Evolutionary conservation across 768 basidiomycete genomes (phyloP).

Genomic region (Porphyrellus cyaneotinctus): DNA sequence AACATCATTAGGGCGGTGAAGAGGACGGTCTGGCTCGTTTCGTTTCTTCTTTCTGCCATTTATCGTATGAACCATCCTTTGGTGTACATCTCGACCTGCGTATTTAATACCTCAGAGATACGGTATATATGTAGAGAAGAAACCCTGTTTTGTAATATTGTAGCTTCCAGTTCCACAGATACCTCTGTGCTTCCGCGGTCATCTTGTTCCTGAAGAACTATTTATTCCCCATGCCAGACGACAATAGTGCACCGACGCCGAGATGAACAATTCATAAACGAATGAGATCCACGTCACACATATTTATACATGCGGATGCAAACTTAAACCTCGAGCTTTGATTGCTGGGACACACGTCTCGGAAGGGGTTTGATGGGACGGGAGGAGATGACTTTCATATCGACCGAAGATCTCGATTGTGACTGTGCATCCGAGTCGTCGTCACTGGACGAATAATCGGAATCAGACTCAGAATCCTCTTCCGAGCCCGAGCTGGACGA

Average conservation of each 20-base stretch:
- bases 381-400: slow-evolving; percentile 40
- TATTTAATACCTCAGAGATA: slow-evolving; percentile 7
- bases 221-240: too few species aligned
- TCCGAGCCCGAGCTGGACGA: slow-evolving; percentile 7
- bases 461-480: slow-evolving; percentile 11
- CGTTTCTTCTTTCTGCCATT: background rate
- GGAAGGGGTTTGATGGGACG: slow-evolving; percentile 49
- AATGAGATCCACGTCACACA: too few species aligned
- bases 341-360: slow-evolving; percentile 29
- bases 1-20: slow-evolving; percentile 1
- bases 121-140: background rate
- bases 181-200: background rate
- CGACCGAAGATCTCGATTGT: slow-evolving; percentile 16
- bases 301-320: too few species aligned
- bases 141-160: slow-evolving; percentile 5
- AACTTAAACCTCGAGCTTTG: slow-evolving; percentile 33
- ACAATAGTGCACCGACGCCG: too few species aligned
- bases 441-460: background rate
- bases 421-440: slow-evolving; percentile 17
- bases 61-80: background rate
- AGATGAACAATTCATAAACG: too few species aligned
- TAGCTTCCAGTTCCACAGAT: background rate
- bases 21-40: background rate
- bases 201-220: too few species aligned
- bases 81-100: slow-evolving; percentile 2